phyloP scores from a whole-genome alignment of 805 yeast species.

The Yamadazyma takamatsuzukensis region DNA sequence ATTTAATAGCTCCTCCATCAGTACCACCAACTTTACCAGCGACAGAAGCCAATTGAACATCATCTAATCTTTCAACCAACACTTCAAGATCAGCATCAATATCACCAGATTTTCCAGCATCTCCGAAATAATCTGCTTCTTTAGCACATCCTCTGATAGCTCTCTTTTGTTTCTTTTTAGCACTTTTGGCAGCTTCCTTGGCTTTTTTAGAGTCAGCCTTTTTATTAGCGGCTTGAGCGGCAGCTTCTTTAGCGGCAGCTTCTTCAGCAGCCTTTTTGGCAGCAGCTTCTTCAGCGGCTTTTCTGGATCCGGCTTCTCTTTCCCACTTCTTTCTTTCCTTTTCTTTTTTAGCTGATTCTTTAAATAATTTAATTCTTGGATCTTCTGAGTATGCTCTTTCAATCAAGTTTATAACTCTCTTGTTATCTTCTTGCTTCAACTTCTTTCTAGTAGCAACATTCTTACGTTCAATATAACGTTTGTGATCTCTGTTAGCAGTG shows the following conservation, averaged over 20 bases:
- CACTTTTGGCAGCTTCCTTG: conserved; percentile 95
- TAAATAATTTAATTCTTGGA: conserved; percentile 91
- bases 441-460: conserved; percentile 95
- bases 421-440: conserved; percentile 96
- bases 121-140: conserved; percentile 83
- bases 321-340: conserved; percentile 97
- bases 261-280: conserved; percentile 87
- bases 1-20: conserved; percentile 57
- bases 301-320: conserved; percentile 94
- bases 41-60: conserved; percentile 68
- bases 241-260: conserved; percentile 71
- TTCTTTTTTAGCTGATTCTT: conserved; percentile 90
- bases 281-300: conserved; percentile 91
- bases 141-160: conserved; percentile 75
- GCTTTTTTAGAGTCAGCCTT: conserved; percentile 69
- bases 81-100: conserved; percentile 79
- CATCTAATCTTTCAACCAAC: conserved; percentile 77
- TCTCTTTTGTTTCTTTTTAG: conserved; percentile 97
- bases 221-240: conserved; percentile 59
- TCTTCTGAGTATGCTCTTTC: conserved; percentile 87
- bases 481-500: conserved; percentile 98
- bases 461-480: conserved; percentile 97
- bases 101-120: conserved; percentile 58
- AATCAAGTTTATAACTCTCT: conserved; percentile 78
- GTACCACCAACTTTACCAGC: conserved; percentile 62